These are phyloP conservation scores for Fraxinus albicans DNA, from an alignment of 305 asterid species.

Conservation along the genomic window DNA sequence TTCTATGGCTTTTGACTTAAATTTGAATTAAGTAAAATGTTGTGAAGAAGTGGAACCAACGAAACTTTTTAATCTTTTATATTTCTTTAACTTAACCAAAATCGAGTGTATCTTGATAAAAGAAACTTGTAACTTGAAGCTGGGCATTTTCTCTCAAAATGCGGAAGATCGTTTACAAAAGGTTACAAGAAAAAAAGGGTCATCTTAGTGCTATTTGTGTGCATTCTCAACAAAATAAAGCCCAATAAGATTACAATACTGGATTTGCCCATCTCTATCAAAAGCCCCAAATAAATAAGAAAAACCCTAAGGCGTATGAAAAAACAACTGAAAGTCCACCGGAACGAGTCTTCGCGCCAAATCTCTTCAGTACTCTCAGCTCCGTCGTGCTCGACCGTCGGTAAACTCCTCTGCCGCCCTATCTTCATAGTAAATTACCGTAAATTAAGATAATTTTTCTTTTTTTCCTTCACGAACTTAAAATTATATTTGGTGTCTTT, in stretches of 20 bases:
- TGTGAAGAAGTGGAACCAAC: neutral
- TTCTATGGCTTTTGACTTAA: neutral
- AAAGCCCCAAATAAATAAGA: neutral
- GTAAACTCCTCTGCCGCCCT: neutral
- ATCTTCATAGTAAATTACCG: neutral
- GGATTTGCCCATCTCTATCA: neutral
- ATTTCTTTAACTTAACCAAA: neutral
- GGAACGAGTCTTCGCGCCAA: slow-evolving; percentile 1
- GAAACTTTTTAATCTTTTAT: neutral
- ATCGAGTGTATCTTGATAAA: no score
- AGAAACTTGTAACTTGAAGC: no score
- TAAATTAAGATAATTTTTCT: neutral
- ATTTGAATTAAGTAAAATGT: neutral
- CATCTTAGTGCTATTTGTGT: neutral
- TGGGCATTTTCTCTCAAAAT: no score
- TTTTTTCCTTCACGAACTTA: neutral
- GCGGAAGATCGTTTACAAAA: no score
- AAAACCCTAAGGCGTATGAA: slow-evolving; percentile 23
- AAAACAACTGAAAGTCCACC: neutral
- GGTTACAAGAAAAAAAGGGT: no score
- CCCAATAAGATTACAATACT: neutral
- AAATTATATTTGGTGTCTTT: neutral
- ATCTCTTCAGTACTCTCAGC: slow-evolving; percentile 11
- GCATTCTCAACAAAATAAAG: neutral
- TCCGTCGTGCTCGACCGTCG: slow-evolving; percentile 20